Conservation (phyloP, 2,329 filamentous ascomycete genomes). For the Lachnellula subtilissima region DNA sequence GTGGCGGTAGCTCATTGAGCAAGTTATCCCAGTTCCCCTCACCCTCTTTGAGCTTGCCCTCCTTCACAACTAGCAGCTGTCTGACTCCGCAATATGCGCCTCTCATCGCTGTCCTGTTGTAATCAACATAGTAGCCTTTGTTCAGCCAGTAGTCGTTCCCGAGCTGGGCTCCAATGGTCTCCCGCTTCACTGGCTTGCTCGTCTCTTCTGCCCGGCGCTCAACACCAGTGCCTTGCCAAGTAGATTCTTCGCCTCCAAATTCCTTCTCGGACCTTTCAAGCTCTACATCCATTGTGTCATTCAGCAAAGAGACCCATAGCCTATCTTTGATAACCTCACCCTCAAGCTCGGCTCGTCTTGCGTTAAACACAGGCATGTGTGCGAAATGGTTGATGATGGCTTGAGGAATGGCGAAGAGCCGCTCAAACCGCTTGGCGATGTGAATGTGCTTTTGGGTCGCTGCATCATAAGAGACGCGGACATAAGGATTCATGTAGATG, state of each 20-base stretch:
- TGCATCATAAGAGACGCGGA: conserved; percentile 64
- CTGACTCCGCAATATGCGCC: conserved; percentile 53
- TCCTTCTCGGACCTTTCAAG: conserved; percentile 14
- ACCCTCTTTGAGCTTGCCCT: conserved; percentile 19
- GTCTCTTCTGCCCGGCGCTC: background rate
- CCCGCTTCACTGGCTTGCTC: conserved; percentile 12
- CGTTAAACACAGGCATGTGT: conserved; percentile 55
- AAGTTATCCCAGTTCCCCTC: conserved; percentile 33
- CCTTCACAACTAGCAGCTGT: conserved; percentile 45
- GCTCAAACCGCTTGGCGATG: conserved; percentile 59
- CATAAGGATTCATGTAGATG: conserved; percentile 71
- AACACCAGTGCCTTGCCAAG: conserved; percentile 1
- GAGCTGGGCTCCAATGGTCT: conserved; percentile 18
- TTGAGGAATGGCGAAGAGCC: conserved; percentile 57
- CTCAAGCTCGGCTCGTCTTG: conserved; percentile 53
- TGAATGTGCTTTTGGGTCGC: conserved; percentile 47
- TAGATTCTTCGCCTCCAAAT: conserved; percentile 19
- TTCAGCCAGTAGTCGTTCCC: conserved; percentile 23
- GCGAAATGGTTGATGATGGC: conserved; percentile 51
- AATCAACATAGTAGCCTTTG: conserved; percentile 37
- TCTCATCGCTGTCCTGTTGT: conserved; percentile 41
- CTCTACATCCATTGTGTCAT: conserved; percentile 26
- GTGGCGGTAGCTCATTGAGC: conserved; percentile 24
- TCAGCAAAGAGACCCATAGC: conserved; percentile 40
- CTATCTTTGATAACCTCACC: conserved; percentile 50